phyloP scores from a whole-genome alignment of 164 flowering plant genomes.

The Kalanchoe fedtschenkoi region DNA sequence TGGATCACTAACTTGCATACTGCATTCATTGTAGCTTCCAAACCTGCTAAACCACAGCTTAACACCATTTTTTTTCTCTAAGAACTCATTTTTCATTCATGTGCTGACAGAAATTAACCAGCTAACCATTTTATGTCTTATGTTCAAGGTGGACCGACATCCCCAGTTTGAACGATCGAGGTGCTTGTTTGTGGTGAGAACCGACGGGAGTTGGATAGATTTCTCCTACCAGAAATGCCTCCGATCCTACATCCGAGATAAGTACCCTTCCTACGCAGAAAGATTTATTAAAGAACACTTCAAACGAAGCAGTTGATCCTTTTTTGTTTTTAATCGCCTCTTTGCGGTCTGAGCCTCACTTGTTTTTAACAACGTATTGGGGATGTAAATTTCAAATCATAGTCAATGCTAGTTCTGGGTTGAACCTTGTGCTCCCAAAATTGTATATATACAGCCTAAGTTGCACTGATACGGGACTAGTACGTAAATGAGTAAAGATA shows the following conservation, averaged over 20 bases:
- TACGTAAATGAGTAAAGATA: no score
- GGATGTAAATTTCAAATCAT: no score
- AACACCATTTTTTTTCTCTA: neutral
- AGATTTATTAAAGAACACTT: constrained; percentile 11
- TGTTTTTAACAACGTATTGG: neutral
- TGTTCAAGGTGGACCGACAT: constrained; percentile 76
- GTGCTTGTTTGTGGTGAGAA: constrained; percentile 76
- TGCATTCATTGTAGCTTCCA: no score
- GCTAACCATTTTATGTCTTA: neutral
- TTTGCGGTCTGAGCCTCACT: neutral
- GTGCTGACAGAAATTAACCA: neutral
- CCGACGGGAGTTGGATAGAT: constrained; percentile 78
- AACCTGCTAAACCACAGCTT: no score
- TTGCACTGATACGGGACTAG: no score
- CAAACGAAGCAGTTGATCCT: neutral
- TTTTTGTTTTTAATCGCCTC: neutral
- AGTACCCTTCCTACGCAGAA: constrained; percentile 72
- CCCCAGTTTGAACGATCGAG: constrained; percentile 62
- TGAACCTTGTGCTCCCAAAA: neutral
- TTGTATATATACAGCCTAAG: neutral
- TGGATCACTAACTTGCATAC: no score
- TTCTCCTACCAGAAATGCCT: constrained; percentile 89
- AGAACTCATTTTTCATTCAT: neutral
- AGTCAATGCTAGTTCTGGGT: neutral
- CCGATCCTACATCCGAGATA: constrained; percentile 54